Base-by-base conservation (phyloP, 768 basidiomycete genomes). In the Rhizopogon vesiculosus region DNA sequence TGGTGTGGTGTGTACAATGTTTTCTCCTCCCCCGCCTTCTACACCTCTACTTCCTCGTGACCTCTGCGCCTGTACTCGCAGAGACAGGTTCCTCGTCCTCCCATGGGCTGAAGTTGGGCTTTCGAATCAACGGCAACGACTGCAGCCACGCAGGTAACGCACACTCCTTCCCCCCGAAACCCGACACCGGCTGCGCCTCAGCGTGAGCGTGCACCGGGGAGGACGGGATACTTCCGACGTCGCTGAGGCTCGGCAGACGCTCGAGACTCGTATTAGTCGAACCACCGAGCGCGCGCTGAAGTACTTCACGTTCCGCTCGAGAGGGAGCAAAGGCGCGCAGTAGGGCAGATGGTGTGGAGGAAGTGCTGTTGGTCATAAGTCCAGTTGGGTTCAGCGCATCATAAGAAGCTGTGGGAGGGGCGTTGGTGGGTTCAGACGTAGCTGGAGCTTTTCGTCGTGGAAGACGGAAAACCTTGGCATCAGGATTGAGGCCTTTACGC, bases 241-340 rank as follows among this genome's bases (percentile, higher is more conserved):
- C 86, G 61, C 86, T 86, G 56, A 91, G 74, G 70, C 86, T 89
- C 22, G 89, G 87, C 54, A 91, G 76, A 38, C 85, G 82, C 70
- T 91, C 89, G 29, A 89, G 78, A 65, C 87, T 90, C 52, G 82
- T 76, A 69, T 89, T 90, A 45, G 84, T 78, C 56, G 86, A 86
- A 15, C 85, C 82, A 45, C 87, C 85, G 13, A 93, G 71, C n/a
- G 82, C 88, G 51, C 90, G 86, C 61, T 89, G 85, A 33, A 94
- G 78, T 50, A 80, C 91, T 70, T 91, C 87, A 42, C 91, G 88
- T 77, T 94, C 91, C 59, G 86, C 90, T 53, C 86, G 88, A 59
- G 91, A 93, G 33, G 91, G 91, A 38, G 89, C 91, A 69, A 94
- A 94, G 16, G 91, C 91, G 64, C 88, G 89, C 55, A 90, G 75